phyloP scores from a whole-genome alignment of 345 rosid genomes.

The Populus nigra region DNA sequence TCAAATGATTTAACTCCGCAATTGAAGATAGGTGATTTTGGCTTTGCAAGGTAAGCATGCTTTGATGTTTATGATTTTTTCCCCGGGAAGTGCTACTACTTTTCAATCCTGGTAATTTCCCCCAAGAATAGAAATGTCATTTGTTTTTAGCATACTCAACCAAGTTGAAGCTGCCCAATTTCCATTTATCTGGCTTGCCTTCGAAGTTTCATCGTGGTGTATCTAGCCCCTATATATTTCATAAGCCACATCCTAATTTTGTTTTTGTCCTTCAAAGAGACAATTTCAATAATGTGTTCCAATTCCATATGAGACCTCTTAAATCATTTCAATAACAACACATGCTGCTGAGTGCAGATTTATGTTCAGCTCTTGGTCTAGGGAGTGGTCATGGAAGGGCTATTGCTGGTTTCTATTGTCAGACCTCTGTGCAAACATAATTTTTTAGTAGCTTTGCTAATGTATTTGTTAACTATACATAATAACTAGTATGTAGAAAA shows the following conservation, averaged over 20 bases:
- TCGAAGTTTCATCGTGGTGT: background rate
- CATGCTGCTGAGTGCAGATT: background rate
- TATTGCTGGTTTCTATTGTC: background rate
- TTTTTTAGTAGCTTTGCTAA: background rate
- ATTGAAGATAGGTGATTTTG: slow-evolving; percentile 86
- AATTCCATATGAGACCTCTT: no score
- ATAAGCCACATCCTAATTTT: background rate
- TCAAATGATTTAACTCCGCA: slow-evolving; percentile 48
- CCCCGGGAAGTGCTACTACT: background rate
- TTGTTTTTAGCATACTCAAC: background rate
- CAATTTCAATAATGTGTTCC: background rate
- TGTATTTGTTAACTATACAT: background rate
- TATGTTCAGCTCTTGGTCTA: background rate
- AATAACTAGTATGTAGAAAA: background rate
- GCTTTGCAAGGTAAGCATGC: slow-evolving; percentile 67
- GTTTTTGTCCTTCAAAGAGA: background rate
- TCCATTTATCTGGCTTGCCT: background rate
- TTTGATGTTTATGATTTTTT: slow-evolving; percentile 6
- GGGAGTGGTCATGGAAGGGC: background rate
- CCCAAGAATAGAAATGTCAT: background rate
- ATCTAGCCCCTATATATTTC: slow-evolving; percentile 7
- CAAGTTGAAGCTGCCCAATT: slow-evolving; percentile 7
- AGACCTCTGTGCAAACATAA: background rate
- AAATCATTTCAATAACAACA: background rate
- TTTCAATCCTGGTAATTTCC: background rate